Evolutionary conservation across 2,329 filamentous ascomycete species (phyloP), one percentile per base, ranked within the genome.

Genomic region (Colletotrichum sp.): DNA sequence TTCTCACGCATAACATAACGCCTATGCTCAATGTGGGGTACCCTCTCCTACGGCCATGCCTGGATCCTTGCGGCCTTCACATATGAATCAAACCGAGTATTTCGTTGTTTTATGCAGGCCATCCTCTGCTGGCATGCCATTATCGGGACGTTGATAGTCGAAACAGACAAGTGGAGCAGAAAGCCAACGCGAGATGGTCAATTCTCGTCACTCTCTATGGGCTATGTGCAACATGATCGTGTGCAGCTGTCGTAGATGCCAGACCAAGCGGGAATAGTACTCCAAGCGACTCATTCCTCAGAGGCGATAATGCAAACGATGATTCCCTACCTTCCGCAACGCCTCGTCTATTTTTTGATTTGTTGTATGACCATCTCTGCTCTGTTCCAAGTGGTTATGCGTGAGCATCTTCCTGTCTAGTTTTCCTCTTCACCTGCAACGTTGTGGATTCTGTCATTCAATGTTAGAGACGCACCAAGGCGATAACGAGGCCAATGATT

Each of bases 341-440:
- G 72, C 67, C 72, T 71, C 60, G 34, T 24, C 67, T 66, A 26
- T 24, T 65, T 65, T 71, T 65, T 66, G 13, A 21, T 74, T 32
- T 65, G 26, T 65, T 64, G 39, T 57, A 21, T 75, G 21, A 18
- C 36, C 28, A 36, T 13, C 21, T 28, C 49, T 34, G 49, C n/a
- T 21, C 12, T 21, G 49, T 28, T 70, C 32, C 32, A 26, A 34
- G 36, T 34, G 30, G 18, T n/a, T 30, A 7, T 65, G 60, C 49
- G 68, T 39, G 49, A 71, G 49, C 60, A 71, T 49, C 28, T 52
- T 34, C n/a, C 16, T 62, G 5, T 67, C 62, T 67, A 71, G 69
- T 75, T 67, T 69, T 75, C 72, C 39, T 73, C 73, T 7, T 73
- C 64, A 24, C 34, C 55, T 32, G 73, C 55, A 16, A 68, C 62